Evolutionary conservation across 1,284 basidiomycete species (phyloP), one percentile per base, ranked within the genome.

Genomic region (Takashimella koratensis): DNA sequence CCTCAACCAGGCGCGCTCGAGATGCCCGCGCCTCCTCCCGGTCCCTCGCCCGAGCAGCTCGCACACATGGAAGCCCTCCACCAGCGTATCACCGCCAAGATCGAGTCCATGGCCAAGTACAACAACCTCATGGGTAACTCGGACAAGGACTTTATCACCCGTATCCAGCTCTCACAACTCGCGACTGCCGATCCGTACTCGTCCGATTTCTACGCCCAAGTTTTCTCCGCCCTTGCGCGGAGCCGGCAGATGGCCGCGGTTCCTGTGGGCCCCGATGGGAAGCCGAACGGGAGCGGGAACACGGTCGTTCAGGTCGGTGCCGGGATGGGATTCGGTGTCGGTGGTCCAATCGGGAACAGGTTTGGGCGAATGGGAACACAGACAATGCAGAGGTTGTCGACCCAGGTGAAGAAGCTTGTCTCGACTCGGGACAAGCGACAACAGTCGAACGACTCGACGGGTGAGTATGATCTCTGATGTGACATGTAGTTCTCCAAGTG

Each of bases 81-180:
- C 45, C 56, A 66, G 48, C 59, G 65, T 10, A 62, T 73, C 53
- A 60, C 62, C 8, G 57, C 50, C 57, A 75, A 75, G 62, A 75
- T 77, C 63, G 56, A 68, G 60, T 43, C 64, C 21, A 76, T 96
- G 93, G 84, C 92, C 52, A 86, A 88, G 63, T 93, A 96, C 77
- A 99, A 98, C 73, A 94, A 98, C 72, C 81, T 98, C 52, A 99
- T 99, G 96, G 68, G 69, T 22, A 64, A 70, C 45, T 95, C 91
- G 13, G 96, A 99, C 81, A 98, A 98, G 79, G 96, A 98, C 71
- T 99, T 98, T 73, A 98, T 99, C 76, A 98, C 96, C 21, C 86
- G 96, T 40, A 98, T 99, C 57, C 96, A 99, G 77, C 90, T 99
- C 45, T 97, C 93, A 1, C 95, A 98, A 71, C 86, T 98, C 26